A percentile compares a stretch with the other conserved stretches of the same genome.
phyloP scores from a whole-genome alignment of 192 early-diverging fungal species.

The Podila epigama region DNA sequence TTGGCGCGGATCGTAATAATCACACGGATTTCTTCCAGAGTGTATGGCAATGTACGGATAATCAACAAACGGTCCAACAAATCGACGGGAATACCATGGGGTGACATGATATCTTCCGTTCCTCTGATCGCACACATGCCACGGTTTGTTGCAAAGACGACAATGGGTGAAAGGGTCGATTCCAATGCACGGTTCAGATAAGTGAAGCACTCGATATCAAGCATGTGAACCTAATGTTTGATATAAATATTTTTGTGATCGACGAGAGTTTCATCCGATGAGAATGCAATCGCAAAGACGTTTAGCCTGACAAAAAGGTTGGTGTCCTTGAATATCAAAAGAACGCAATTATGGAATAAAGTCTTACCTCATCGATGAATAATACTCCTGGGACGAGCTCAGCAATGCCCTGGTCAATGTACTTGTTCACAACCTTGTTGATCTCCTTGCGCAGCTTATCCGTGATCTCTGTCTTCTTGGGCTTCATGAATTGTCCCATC shows the following conservation, averaged over 20 bases:
- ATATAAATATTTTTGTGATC: background rate
- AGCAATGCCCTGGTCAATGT: constrained; percentile 97
- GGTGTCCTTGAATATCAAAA: background rate
- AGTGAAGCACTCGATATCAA: constrained; percentile 99
- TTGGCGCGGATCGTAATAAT: constrained; percentile 95
- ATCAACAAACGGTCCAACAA: constrained; percentile 95
- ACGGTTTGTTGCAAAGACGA: constrained; percentile 97
- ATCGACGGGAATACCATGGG: constrained; percentile 97
- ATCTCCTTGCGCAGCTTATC: constrained; percentile 98
- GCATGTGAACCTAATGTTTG: constrained; percentile 86
- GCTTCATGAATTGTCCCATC: constrained; percentile 99
- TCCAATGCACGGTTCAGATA: constrained; percentile 98
- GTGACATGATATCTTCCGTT: constrained; percentile 78
- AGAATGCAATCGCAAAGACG: background rate
- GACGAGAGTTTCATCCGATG: background rate
- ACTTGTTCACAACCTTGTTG: constrained; percentile 99
- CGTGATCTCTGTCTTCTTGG: constrained; percentile 99
- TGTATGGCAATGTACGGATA: constrained; percentile 94
- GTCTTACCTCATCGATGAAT: constrained; percentile 92
- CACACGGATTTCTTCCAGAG: constrained; percentile 84
- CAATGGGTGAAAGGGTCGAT: constrained; percentile 94
- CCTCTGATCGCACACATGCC: constrained; percentile 86
- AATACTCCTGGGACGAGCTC: constrained; percentile 97
- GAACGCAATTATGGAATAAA: no score
- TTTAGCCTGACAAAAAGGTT: no score